Conservation (phyloP, 1,284 basidiomycete species). For the Austropuccinia psidii region DNA sequence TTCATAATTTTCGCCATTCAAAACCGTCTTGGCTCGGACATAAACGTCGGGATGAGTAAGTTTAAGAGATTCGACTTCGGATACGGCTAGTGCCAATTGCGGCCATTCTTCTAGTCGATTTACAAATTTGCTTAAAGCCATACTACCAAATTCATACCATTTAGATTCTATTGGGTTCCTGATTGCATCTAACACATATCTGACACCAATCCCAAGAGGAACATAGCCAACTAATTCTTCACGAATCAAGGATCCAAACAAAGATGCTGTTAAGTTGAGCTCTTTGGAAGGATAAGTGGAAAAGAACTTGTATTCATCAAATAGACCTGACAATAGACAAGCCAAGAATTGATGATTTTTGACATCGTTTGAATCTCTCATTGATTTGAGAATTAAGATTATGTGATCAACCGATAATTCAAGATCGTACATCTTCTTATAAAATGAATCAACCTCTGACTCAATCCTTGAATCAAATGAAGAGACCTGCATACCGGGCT, state of each 20-base stretch:
- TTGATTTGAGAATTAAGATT: conserved; percentile 72
- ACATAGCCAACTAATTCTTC: conserved; percentile 88
- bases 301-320: conserved; percentile 99
- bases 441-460: conserved; percentile 85
- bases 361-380: conserved; percentile 70
- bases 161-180: conserved; percentile 75
- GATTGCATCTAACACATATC: conserved; percentile 91
- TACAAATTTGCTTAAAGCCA: conserved; percentile 82
- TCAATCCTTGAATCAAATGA: conserved; percentile 83
- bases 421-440: conserved; percentile 97
- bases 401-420: conserved; percentile 86
- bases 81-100: conserved; percentile 78
- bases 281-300: conserved; percentile 92
- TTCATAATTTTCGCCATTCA: conserved; percentile 33
- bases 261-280: conserved; percentile 87
- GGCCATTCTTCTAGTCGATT: conserved; percentile 85
- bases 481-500: conserved; percentile 85
- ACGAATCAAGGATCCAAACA: conserved; percentile 95
- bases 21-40: conserved; percentile 61
- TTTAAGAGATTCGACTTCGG: conserved; percentile 76
- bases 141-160: conserved; percentile 90
- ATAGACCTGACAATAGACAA: conserved; percentile 97
- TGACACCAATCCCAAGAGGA: conserved; percentile 90
- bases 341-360: conserved; percentile 94
- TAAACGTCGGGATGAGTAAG: conserved; percentile 82